phyloP scores from a whole-genome alignment of 805 yeast species.

The Wickerhamiella kazuoi region DNA sequence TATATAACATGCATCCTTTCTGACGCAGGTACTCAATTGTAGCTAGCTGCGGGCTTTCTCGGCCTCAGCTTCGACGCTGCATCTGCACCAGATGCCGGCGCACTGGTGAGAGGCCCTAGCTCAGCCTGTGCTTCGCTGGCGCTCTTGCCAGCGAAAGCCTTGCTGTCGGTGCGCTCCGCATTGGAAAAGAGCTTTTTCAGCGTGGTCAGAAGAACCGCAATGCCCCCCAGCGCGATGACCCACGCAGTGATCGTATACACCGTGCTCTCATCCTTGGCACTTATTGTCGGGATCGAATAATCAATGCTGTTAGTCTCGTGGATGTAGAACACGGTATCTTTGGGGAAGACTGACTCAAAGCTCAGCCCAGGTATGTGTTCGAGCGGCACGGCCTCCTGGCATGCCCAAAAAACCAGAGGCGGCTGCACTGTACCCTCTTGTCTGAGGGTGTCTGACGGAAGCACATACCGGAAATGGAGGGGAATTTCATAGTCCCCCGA shows the following conservation, averaged over 20 bases:
- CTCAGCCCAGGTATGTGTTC: constrained; percentile 27
- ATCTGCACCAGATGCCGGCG: no score
- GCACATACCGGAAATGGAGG: constrained; percentile 35
- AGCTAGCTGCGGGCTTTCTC: no score
- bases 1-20: no score
- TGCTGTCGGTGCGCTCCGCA: no score
- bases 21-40: no score
- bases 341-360: constrained; percentile 30
- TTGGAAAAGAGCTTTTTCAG: background rate
- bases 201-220: background rate
- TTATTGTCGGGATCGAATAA: constrained; percentile 29
- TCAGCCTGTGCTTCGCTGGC: no score
- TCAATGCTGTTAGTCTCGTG: constrained; percentile 14
- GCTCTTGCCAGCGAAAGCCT: no score
- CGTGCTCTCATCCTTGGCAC: constrained; percentile 15
- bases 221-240: constrained; percentile 1
- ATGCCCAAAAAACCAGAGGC: constrained; percentile 35
- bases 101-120: no score
- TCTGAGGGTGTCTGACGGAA: constrained; percentile 20
- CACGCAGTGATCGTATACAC: background rate
- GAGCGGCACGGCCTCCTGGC: constrained; percentile 27
- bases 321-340: constrained; percentile 28
- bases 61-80: no score
- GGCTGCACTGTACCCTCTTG: constrained; percentile 17
- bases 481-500: constrained; percentile 21